Percentiles rank a stretch among this genome's conserved stretches.
These are phyloP conservation scores for Articulospora tetracladia DNA, from an alignment of 495 filamentous ascomycete genomes.

Conservation along the genomic window DNA sequence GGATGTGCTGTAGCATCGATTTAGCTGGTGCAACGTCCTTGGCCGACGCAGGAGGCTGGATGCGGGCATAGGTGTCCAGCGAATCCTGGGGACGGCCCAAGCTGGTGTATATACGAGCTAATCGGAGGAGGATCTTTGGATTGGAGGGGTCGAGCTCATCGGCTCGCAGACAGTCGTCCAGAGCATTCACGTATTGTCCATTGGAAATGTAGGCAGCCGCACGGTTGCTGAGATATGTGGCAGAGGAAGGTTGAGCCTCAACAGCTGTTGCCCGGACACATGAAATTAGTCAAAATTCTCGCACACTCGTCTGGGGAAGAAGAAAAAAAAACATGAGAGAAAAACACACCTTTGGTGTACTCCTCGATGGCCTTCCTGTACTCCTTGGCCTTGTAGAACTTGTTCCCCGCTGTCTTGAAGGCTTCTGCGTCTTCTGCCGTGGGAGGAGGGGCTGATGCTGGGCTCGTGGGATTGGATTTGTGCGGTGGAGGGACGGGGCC, in stretches of 20 bases:
- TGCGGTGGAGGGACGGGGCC: constrained; percentile 82
- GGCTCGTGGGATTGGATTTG: constrained; percentile 57
- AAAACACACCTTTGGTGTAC: constrained; percentile 78
- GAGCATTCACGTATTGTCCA: constrained; percentile 67
- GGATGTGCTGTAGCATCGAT: constrained; percentile 79
- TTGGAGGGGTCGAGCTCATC: constrained; percentile 78
- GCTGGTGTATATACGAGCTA: constrained; percentile 83
- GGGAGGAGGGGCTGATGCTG: constrained; percentile 39
- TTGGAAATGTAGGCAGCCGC: constrained; percentile 90
- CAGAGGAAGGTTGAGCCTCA: constrained; percentile 68
- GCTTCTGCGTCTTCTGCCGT: constrained; percentile 72
- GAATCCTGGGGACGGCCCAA: constrained; percentile 84
- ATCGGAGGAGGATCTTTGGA: constrained; percentile 78
- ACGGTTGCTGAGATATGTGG: constrained; percentile 92
- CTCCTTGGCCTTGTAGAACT: constrained; percentile 89
- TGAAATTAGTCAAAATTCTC: background rate
- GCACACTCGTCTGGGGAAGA: background rate
- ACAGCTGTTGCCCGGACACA: constrained; percentile 56
- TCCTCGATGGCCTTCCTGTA: constrained; percentile 82
- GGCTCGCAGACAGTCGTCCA: constrained; percentile 80
- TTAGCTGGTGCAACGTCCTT: constrained; percentile 77
- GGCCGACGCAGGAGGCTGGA: constrained; percentile 70
- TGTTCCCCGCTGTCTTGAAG: constrained; percentile 91
- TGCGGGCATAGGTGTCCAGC: constrained; percentile 67
- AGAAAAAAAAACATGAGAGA: background rate